Percentiles rank a stretch among this genome's conserved stretches.
These are phyloP conservation scores for bread wheat (Triticum aestivum) DNA, from an alignment of 176 grass and related monocot genomes.

Conservation along the genomic window DNA sequence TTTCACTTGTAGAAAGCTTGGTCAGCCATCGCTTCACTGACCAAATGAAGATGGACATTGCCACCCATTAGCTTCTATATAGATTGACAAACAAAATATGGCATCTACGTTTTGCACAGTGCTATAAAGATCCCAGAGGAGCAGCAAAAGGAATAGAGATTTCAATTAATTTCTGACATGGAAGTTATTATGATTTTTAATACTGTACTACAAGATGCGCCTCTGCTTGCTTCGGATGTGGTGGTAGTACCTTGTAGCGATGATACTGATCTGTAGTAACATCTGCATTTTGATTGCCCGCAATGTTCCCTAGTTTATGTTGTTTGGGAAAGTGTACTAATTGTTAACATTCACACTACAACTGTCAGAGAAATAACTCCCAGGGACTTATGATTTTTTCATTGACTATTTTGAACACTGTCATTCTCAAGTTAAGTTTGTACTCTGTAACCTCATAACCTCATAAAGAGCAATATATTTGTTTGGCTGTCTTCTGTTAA, in stretches of 20 bases:
- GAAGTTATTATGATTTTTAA: too few relatives aligned
- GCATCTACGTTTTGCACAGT: too few relatives aligned
- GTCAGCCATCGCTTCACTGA: neutral
- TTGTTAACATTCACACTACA: too few relatives aligned
- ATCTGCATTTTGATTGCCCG: slow-evolving; percentile 51
- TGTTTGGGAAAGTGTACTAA: too few relatives aligned
- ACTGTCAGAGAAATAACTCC: too few relatives aligned
- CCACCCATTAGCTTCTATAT: neutral
- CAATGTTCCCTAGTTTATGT: slow-evolving; percentile 37
- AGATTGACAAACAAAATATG: too few relatives aligned
- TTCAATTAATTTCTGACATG: too few relatives aligned
- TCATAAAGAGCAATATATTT: neutral
- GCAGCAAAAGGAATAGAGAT: too few relatives aligned
- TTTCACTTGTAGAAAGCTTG: neutral
- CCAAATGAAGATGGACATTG: neutral
- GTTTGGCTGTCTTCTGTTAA: neutral
- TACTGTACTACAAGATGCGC: too few relatives aligned
- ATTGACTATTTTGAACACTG: neutral
- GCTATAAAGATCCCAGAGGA: too few relatives aligned
- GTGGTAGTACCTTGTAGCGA: slow-evolving; percentile 51
- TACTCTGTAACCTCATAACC: neutral
- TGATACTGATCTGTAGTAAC: slow-evolving; percentile 65
- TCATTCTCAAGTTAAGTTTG: neutral
- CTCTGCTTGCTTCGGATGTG: neutral
- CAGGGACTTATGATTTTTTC: neutral